phyloP scores from a whole-genome alignment of 2,329 filamentous ascomycete genomes.

The Teratosphaeria pseudoeucalypti region DNA sequence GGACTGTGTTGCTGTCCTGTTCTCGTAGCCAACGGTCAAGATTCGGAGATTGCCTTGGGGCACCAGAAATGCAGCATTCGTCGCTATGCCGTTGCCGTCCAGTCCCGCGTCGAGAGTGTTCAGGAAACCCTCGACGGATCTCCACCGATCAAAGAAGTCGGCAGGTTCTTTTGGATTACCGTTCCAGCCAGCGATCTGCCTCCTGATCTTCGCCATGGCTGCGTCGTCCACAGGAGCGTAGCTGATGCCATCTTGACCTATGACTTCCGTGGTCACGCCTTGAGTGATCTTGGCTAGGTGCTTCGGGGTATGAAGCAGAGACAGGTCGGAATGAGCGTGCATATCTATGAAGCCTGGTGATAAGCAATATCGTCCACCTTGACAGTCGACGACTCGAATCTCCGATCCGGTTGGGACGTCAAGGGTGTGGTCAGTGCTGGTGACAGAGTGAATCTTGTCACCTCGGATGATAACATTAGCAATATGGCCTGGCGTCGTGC shows the following conservation, averaged over 20 bases:
- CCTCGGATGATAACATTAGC: slow-evolving; percentile 12
- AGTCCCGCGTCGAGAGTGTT: slow-evolving; percentile 10
- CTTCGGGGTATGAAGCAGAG: slow-evolving; percentile 17
- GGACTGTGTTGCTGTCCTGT: slow-evolving; percentile 8
- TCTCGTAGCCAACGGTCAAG: slow-evolving; percentile 18
- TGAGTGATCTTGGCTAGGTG: slow-evolving; percentile 21
- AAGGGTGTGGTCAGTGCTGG: not conserved
- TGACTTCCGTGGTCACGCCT: slow-evolving; percentile 20
- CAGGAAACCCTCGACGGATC: slow-evolving; percentile 16
- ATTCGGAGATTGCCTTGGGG: slow-evolving; percentile 22
- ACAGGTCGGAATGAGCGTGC: slow-evolving; percentile 22
- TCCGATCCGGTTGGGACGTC: not conserved
- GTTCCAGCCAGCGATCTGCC: slow-evolving; percentile 23
- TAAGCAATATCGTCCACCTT: slow-evolving; percentile 16
- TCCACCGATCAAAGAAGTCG: slow-evolving; percentile 20
- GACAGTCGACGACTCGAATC: slow-evolving; percentile 14
- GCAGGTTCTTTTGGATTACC: slow-evolving; percentile 15
- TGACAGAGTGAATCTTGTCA: slow-evolving; percentile 11
- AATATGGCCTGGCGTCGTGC: slow-evolving; percentile 10
- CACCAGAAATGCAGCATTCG: slow-evolving; percentile 20
- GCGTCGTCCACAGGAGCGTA: slow-evolving; percentile 17
- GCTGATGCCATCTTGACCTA: slow-evolving; percentile 22
- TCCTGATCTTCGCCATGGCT: slow-evolving; percentile 14
- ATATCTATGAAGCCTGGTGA: slow-evolving; percentile 23
- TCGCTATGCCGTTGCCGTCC: slow-evolving; percentile 14